These are phyloP conservation scores for Starmera dryadoides DNA, from an alignment of 805 yeast species.

Conservation along the genomic window DNA sequence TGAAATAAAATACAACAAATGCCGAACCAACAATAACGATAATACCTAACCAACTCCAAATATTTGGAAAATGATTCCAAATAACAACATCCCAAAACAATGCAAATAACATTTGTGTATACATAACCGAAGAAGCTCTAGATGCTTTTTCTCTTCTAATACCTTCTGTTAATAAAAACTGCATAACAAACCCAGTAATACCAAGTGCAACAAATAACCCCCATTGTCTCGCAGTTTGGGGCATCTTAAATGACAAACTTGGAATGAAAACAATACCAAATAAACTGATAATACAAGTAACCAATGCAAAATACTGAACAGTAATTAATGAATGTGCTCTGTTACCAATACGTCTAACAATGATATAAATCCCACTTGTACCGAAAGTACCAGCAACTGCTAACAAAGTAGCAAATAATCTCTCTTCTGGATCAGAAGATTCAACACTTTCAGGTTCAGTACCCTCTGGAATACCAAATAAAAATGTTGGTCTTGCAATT, in stretches of 20 bases:
- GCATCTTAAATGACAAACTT: constrained; percentile 49
- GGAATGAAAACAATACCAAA: constrained; percentile 49
- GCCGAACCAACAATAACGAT: constrained; percentile 62
- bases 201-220: constrained; percentile 54
- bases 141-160: constrained; percentile 77
- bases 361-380: constrained; percentile 60
- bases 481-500: constrained; percentile 73
- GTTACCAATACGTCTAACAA: constrained; percentile 68
- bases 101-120: constrained; percentile 75
- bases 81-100: constrained; percentile 64
- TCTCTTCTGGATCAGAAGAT: constrained; percentile 41
- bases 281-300: constrained; percentile 48
- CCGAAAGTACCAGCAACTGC: constrained; percentile 66
- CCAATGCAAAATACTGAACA: constrained; percentile 68
- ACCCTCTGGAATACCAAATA: constrained; percentile 42
- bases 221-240: constrained; percentile 64
- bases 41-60: constrained; percentile 65
- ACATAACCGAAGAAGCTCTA: constrained; percentile 65
- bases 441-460: constrained; percentile 32
- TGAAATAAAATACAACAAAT: constrained; percentile 45
- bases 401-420: constrained; percentile 55
- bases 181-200: constrained; percentile 75
- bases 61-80: constrained; percentile 68
- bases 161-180: constrained; percentile 72
- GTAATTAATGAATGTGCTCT: constrained; percentile 75